A percentile compares a stretch with the other conserved stretches of the same genome.
Evolutionary conservation across 2,329 filamentous ascomycete species (phyloP).

Genomic region (Ustulina deusta): DNA sequence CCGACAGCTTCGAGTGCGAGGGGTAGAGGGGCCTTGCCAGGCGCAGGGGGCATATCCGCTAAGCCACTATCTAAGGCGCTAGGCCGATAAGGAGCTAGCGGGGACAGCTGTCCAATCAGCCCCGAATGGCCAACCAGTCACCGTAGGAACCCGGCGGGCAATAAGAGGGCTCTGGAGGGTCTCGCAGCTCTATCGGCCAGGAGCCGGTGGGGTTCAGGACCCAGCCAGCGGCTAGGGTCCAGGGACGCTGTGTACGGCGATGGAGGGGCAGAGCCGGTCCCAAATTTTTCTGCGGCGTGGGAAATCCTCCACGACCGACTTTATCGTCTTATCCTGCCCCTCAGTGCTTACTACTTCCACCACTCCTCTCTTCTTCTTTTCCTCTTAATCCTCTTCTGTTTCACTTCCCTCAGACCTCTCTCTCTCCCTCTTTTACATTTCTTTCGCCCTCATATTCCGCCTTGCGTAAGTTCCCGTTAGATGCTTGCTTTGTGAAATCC

Average conservation of each 20-base stretch:
- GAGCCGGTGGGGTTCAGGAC: constrained; percentile 25
- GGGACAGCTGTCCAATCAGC: constrained; percentile 36
- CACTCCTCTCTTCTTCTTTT: constrained; percentile 41
- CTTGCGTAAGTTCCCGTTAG: constrained; percentile 32
- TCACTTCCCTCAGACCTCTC: constrained; percentile 43
- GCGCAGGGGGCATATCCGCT: constrained; percentile 37
- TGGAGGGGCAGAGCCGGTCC: constrained; percentile 36
- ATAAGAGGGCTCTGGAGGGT: constrained; percentile 28
- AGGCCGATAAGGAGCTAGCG: constrained; percentile 32
- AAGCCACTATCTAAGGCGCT: constrained; percentile 30
- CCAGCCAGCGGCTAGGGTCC: constrained; percentile 33
- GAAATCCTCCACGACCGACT: constrained; percentile 34
- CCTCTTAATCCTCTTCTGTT: constrained; percentile 41
- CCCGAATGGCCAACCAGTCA: constrained; percentile 27
- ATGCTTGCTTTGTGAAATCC: constrained; percentile 3
- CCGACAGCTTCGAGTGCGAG: constrained; percentile 41
- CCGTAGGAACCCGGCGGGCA: constrained; percentile 42
- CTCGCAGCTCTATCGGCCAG: constrained; percentile 30
- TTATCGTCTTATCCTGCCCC: constrained; percentile 36
- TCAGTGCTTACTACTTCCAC: constrained; percentile 41
- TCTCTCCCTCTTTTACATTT: constrained; percentile 18
- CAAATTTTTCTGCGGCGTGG: constrained; percentile 35
- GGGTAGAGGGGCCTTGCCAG: constrained; percentile 40
- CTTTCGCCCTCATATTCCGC: constrained; percentile 28
- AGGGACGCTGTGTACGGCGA: constrained; percentile 12